Percentiles rank a stretch among this genome's conserved stretches.
These are phyloP conservation scores for Fusarium clavum DNA, from an alignment of 2,329 filamentous ascomycete species.

Conservation along the genomic window DNA sequence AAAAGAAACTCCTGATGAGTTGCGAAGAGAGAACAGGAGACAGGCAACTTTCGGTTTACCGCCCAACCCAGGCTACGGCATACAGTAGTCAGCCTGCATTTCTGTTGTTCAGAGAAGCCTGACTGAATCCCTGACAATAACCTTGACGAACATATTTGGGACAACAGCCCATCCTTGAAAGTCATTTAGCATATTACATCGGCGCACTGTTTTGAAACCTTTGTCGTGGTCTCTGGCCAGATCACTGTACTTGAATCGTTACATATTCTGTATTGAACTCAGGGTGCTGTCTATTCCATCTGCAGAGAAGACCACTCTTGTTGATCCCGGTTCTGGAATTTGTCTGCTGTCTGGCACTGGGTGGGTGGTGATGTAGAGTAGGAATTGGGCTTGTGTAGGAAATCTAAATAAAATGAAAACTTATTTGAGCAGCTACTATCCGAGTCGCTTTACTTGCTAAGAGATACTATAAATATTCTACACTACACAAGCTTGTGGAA, in stretches of 20 bases:
- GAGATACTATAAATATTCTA: background rate
- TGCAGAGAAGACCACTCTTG: slow-evolving; percentile 32
- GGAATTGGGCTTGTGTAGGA: slow-evolving; percentile 36
- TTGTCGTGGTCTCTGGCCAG: slow-evolving; percentile 41
- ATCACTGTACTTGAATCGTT: slow-evolving; percentile 39
- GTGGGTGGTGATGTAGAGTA: slow-evolving; percentile 32
- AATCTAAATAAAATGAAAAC: slow-evolving; percentile 43
- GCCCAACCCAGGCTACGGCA: slow-evolving; percentile 55
- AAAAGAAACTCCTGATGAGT: slow-evolving; percentile 67
- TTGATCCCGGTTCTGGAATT: slow-evolving; percentile 33
- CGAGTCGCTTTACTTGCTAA: slow-evolving; percentile 2
- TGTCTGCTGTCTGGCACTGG: slow-evolving; percentile 36
- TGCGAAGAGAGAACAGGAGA: slow-evolving; percentile 63
- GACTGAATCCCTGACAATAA: slow-evolving; percentile 15
- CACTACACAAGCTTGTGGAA: background rate
- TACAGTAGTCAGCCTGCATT: slow-evolving; percentile 38
- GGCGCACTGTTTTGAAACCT: slow-evolving; percentile 49
- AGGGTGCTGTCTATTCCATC: slow-evolving; percentile 22
- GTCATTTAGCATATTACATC: slow-evolving; percentile 49
- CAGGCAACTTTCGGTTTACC: slow-evolving; percentile 65
- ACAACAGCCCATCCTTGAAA: slow-evolving; percentile 37
- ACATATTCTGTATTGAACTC: slow-evolving; percentile 38
- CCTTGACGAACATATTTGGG: slow-evolving; percentile 36
- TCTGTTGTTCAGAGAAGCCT: slow-evolving; percentile 28
- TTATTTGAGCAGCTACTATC: slow-evolving; percentile 26